These are phyloP conservation scores for Cryptosporidium ryanae DNA, from an alignment of 169 alveolate genomes.

Conservation along the genomic window DNA sequence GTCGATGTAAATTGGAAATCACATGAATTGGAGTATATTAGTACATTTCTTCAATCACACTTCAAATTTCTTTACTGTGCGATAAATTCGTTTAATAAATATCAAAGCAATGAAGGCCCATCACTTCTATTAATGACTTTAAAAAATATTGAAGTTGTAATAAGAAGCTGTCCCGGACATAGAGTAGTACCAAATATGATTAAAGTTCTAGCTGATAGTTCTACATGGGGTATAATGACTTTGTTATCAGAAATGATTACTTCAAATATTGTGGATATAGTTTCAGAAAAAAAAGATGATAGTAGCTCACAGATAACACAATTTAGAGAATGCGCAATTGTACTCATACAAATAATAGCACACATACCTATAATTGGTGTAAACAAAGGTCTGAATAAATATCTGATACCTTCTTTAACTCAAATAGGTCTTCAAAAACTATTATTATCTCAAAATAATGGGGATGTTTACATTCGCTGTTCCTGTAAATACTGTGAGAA, in stretches of 20 bases:
- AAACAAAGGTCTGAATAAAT: constrained; percentile 33
- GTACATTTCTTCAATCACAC: constrained; percentile 74
- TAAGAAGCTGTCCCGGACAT: constrained; percentile 64
- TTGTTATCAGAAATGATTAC: constrained; percentile 2
- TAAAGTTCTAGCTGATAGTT: constrained; percentile 32
- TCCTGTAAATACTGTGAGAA: constrained; percentile 63
- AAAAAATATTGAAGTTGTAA: constrained; percentile 62
- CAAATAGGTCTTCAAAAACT: constrained; percentile 68
- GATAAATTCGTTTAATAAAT: constrained; percentile 32
- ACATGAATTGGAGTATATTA: constrained; percentile 75
- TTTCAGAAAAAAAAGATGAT: constrained; percentile 23
- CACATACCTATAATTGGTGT: constrained; percentile 63
- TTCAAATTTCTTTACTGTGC: constrained; percentile 52
- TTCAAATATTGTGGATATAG: constrained; percentile 46
- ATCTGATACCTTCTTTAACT: constrained; percentile 28
- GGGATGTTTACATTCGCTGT: constrained; percentile 37
- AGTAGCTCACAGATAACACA: background rate
- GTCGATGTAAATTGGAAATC: constrained; percentile 80
- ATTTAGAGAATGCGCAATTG: constrained; percentile 28
- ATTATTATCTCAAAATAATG: constrained; percentile 28
- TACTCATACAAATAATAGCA: constrained; percentile 44
- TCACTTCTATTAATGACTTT: constrained; percentile 44
- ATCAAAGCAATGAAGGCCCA: constrained; percentile 33
- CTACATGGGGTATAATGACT: constrained; percentile 45
- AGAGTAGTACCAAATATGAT: constrained; percentile 58